Conservation (phyloP, 106 monocot species). For the Dendrobium chrysotoxum region DNA sequence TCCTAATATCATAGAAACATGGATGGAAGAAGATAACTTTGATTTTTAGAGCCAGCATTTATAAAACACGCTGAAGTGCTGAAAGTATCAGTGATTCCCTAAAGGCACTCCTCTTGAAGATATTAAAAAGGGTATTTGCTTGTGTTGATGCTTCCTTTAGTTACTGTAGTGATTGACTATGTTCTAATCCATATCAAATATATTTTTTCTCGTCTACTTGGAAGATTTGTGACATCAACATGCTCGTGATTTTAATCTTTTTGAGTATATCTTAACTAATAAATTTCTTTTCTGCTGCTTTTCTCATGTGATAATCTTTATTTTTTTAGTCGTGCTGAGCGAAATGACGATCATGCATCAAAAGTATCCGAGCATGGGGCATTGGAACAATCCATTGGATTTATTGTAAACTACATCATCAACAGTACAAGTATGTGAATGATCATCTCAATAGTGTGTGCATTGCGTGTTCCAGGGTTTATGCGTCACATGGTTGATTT, state of each 20-base stretch:
- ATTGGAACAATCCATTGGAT: constrained; percentile 36
- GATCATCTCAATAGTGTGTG: neutral
- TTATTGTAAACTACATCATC: constrained; percentile 26
- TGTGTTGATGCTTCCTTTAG: neutral
- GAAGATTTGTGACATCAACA: neutral
- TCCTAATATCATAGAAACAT: too few relatives aligned
- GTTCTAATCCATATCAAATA: neutral
- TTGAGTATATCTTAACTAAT: neutral
- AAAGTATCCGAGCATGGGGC: constrained; percentile 30
- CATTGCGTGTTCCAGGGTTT: neutral
- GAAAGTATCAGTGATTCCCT: too few relatives aligned
- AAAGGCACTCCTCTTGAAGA: too few relatives aligned
- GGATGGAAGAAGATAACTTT: too few relatives aligned
- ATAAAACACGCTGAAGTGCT: too few relatives aligned
- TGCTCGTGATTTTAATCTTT: neutral
- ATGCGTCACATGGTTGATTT: neutral
- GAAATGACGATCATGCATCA: constrained; percentile 32
- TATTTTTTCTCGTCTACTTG: neutral
- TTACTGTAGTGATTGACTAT: neutral
- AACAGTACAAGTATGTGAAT: constrained; percentile 23
- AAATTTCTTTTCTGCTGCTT: neutral
- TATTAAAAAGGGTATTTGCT: too few relatives aligned
- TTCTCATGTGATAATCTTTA: neutral
- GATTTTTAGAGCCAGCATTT: too few relatives aligned
- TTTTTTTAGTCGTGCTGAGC: constrained; percentile 29